Base-by-base conservation (phyloP, 2,329 filamentous ascomycete species). In the Hymenoscyphus scutula region DNA sequence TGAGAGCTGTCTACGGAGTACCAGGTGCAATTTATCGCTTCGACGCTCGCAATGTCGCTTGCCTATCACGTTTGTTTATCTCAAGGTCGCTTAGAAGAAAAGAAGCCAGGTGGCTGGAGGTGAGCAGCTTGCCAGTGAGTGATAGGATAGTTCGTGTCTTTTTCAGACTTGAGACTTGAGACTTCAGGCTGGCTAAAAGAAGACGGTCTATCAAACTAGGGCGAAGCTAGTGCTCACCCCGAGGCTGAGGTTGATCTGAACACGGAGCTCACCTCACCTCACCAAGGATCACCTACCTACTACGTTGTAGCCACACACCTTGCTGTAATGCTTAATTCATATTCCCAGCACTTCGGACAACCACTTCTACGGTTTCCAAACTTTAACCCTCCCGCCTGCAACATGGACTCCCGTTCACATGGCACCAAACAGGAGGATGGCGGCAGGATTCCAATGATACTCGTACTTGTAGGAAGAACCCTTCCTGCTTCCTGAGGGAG, bases 241-340 rank as follows among this genome's bases (percentile, higher is more conserved):
- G 19, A 48, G 41, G 41, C 41, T 48, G 41, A 48, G 41, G 15
- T 48, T 48, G n/a, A 25, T 48, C 41, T 48, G 41, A 48, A 48
- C 38, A n/a, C 38, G n/a, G 19, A 17, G 3, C 17, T 19, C 38
- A 45, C 17, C 37, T 15, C 5, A 23, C 41, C 41, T 19, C 41
- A 48, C 41, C 41, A 48, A 25, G 19, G 23, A 23, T 48, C 7
- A 6, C 11, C 11, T 45, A 23, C 17, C 41, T n/a, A n/a, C n/a
- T n/a, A n/a, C n/a, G n/a, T n/a, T n/a, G n/a, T 45, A 45, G 41
- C 41, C 17, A 19, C 17, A 23, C 41, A 45, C 41, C 41, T 19
- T 45, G 41, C 23, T n/a, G 11, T 13, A 25, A 48, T 48, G 41
- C 41, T 48, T 48, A 19, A 25, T 48, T 48, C 11, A 25, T 48